Base-by-base conservation (phyloP, 1,284 basidiomycete species). In the Rhizoctonia solani region DNA sequence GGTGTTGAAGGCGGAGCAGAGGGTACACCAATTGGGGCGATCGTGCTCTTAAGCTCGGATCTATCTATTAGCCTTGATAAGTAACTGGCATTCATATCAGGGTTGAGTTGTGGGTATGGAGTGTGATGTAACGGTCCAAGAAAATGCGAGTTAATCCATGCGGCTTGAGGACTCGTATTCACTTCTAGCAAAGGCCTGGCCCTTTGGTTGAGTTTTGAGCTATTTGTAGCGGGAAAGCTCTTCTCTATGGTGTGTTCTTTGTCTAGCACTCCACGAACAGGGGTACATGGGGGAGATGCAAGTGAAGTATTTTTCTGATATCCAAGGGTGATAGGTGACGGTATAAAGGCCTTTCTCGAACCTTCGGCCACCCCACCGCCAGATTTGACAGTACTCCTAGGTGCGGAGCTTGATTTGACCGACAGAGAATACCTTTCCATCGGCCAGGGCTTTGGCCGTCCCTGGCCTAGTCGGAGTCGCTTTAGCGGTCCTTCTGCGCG, bases 21-120 rank as follows among this genome's bases (percentile, higher is more conserved):
- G 8, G 54, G 54, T 14, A 42, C 39, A 5, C 54, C 54, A 56
- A 56, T 32, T 9, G 54, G 54, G 14, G 32, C 37, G 27, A 56
- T 19, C 14, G 54, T 16, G 37, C 44, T 44, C 9, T 34, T 30
- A 14, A 25, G 19, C 37, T 44, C 44, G 25, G 54, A 56, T 6
- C 23, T 6, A 23, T 42, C 11, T 34, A 56, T 14, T n/a, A 44
- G 37, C 11, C 39, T 56, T 16, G 39, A 56, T 25, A 56, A 44
- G 14, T 56, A 56, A 39, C 29, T 27, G 30, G 34, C 16, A 23
- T 42, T 23, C 25, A 56, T 56, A 19, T 41, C 11, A 9, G 54
- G 39, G 23, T 56, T 56, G 13, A 56, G 19, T 23, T 56, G 54
- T 5, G 54, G 54, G 16, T 56, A 56, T 19, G 32, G 54, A 14